Evolutionary conservation across 768 basidiomycete species (phyloP).

Genomic region (Peribolospora baueri): DNA sequence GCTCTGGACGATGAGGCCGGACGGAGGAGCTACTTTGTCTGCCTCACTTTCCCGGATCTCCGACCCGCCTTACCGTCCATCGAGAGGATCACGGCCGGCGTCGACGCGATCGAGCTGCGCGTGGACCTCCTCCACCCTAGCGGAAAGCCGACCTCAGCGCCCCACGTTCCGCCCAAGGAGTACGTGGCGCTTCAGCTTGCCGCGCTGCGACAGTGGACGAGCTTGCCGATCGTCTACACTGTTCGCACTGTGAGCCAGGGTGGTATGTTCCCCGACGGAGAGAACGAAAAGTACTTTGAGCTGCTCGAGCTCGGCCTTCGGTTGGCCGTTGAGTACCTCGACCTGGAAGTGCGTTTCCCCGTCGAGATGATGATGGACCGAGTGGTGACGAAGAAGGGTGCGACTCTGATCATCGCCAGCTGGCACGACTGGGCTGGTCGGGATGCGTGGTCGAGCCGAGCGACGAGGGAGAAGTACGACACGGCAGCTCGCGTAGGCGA

Average conservation of each 20-base stretch:
- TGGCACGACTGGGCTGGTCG: conserved; percentile 85
- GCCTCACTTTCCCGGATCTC: conserved; percentile 74
- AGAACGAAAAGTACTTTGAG: conserved; percentile 42
- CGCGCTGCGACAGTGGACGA: conserved; percentile 45
- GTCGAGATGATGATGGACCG: conserved; percentile 37
- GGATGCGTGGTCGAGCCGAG: conserved; percentile 50
- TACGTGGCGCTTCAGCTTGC: conserved; percentile 67
- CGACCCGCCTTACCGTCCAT: conserved; percentile 41
- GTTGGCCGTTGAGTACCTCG: conserved; percentile 73
- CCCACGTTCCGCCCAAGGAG: conserved; percentile 35
- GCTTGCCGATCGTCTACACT: conserved; percentile 75
- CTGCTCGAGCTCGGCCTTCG: conserved; percentile 56
- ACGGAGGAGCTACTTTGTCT: conserved; percentile 68
- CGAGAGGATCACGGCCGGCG: conserved; percentile 51
- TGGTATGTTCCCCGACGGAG: conserved; percentile 64
- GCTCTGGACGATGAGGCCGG: conserved; percentile 18
- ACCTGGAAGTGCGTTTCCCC: conserved; percentile 62
- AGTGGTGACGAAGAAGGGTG: conserved; percentile 32
- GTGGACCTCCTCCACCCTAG: conserved; percentile 55
- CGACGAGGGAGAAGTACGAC: conserved; percentile 44
- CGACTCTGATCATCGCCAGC: conserved; percentile 62
- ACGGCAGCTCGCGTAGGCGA: conserved; percentile 47
- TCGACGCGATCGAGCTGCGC: conserved; percentile 79
- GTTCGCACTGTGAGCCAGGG: conserved; percentile 72
- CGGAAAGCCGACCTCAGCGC: conserved; percentile 22